phyloP scores from a whole-genome alignment of 2,329 filamentous ascomycete genomes.

The Talaromyces piceae region DNA sequence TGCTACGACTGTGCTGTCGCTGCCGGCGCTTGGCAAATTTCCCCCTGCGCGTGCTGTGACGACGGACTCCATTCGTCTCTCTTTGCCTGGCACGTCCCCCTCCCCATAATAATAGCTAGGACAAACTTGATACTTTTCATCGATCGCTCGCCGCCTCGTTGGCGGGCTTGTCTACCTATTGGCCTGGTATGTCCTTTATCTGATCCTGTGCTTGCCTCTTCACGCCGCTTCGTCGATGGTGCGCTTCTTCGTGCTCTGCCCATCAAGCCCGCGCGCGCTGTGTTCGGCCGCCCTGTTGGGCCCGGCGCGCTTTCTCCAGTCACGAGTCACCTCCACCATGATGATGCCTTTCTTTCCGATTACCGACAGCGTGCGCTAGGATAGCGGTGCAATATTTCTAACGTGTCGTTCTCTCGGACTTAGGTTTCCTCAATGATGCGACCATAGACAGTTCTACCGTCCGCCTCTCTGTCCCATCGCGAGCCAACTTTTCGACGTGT shows the following conservation, averaged over 20 bases:
- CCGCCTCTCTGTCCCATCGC: conserved; percentile 18
- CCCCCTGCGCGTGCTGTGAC: neutral
- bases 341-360: neutral
- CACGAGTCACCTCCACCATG: neutral
- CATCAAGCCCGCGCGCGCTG: neutral
- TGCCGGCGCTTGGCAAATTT: neutral
- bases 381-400: neutral
- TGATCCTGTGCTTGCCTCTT: neutral
- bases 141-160: neutral
- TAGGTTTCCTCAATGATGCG: conserved; percentile 23
- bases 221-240: neutral
- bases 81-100: neutral
- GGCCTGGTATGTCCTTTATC: neutral
- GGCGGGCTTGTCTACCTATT: neutral
- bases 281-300: neutral
- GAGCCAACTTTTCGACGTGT: conserved; percentile 16
- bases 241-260: neutral
- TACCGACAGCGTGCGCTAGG: neutral
- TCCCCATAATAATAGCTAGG: conserved; percentile 2
- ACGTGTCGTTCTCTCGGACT: neutral
- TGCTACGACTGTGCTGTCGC: neutral
- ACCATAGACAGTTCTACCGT: conserved; percentile 18
- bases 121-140: neutral
- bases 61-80: neutral
- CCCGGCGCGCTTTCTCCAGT: neutral